Conservation (phyloP, 768 basidiomycete genomes). For the Pholiota conissans region DNA sequence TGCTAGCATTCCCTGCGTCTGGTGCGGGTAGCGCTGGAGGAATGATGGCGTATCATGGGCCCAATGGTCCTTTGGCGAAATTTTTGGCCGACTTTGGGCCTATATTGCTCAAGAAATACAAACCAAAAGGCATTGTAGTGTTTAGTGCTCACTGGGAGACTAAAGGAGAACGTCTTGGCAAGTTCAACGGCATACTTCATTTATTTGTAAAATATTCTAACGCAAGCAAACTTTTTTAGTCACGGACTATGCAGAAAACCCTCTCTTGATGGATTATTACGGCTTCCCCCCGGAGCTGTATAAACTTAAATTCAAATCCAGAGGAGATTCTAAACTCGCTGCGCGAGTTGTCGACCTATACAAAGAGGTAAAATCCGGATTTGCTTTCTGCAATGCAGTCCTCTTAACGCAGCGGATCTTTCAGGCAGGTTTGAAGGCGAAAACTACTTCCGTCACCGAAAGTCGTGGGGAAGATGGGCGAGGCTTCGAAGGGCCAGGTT, state of each 20-base stretch:
- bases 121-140: slow-evolving; percentile 76
- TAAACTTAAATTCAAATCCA: slow-evolving; percentile 64
- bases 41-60: slow-evolving; percentile 38
- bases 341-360: slow-evolving; percentile 61
- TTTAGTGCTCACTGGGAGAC: slow-evolving; percentile 88
- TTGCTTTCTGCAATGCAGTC: no score
- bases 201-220: not conserved
- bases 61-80: slow-evolving; percentile 50
- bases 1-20: slow-evolving; percentile 40
- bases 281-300: slow-evolving; percentile 64
- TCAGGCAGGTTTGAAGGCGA: slow-evolving; percentile 58
- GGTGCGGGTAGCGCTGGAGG: slow-evolving; percentile 14
- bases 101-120: slow-evolving; percentile 63
- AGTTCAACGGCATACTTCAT: slow-evolving; percentile 10
- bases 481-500: slow-evolving; percentile 61
- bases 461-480: slow-evolving; percentile 65
- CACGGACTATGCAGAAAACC: slow-evolving; percentile 78
- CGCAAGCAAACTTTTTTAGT: slow-evolving; percentile 37
- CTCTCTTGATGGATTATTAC: slow-evolving; percentile 74
- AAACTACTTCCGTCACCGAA: slow-evolving; percentile 49
- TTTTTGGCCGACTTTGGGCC: slow-evolving; percentile 72
- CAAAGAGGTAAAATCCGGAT: slow-evolving; percentile 53
- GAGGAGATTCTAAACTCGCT: slow-evolving; percentile 58
- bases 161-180: slow-evolving; percentile 53
- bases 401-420: no score